Conservation (phyloP, 2,329 filamentous ascomycete species). For the Penicillium verrucosum region DNA sequence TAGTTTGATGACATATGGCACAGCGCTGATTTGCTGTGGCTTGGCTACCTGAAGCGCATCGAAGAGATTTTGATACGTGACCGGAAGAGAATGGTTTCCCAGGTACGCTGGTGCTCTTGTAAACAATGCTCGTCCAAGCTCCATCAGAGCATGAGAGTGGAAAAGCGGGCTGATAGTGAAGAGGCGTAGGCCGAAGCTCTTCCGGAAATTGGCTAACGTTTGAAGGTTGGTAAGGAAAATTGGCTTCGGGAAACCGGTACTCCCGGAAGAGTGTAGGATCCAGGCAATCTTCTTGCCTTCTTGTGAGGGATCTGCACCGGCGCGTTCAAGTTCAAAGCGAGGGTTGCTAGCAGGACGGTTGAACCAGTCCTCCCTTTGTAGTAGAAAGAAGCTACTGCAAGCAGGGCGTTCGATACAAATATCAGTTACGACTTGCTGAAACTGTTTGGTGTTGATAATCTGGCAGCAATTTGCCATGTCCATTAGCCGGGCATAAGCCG, state of each 20-base stretch:
- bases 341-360: conserved; percentile 12
- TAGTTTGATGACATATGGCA: conserved; percentile 63
- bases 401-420: conserved; percentile 16
- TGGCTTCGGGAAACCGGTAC: conserved; percentile 61
- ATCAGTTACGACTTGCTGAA: conserved; percentile 17
- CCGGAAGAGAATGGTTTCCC: conserved; percentile 54
- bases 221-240: conserved; percentile 56
- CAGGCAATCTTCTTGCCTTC: conserved; percentile 38
- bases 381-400: conserved; percentile 21
- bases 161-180: conserved; percentile 57
- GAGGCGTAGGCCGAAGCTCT: conserved; percentile 45
- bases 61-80: conserved; percentile 51
- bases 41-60: conserved; percentile 22
- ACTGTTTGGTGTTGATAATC: conserved; percentile 20
- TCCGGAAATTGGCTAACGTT: conserved; percentile 48
- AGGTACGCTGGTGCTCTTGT: conserved; percentile 50
- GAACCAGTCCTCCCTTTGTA: conserved; percentile 22
- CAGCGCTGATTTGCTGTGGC: conserved; percentile 50
- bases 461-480: conserved; percentile 38
- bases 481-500: conserved; percentile 50
- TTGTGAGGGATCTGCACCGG: conserved; percentile 18
- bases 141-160: conserved; percentile 57
- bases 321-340: conserved; percentile 13
- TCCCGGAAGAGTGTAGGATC: conserved; percentile 53
- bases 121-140: conserved; percentile 52